Evolutionary conservation across 805 yeast genomes (phyloP), one percentile per base, ranked within the genome.

Genomic region (Yamadazyma akitaensis): DNA sequence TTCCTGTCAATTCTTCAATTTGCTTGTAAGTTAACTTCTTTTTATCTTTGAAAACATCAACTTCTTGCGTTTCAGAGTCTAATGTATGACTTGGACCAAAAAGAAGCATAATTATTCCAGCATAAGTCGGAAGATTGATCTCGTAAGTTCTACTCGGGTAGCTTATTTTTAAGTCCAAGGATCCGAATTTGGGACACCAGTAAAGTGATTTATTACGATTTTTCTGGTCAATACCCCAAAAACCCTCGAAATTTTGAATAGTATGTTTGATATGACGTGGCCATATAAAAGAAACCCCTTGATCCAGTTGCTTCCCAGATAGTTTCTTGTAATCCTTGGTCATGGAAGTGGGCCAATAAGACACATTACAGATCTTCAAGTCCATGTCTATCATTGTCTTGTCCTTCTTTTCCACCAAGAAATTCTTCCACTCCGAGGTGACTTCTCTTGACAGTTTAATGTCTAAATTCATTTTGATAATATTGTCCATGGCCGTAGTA

Each of bases 391-490:
- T 58, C n/a, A 43, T 12, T 54, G 51, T 5, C 37, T 52, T 14
- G 47, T 47, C 46, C 34, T 46, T 37, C 48, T 44, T 14, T 42
- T 49, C 26, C 48, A 40, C 14, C 8, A 39, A 37, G 42, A 56
- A 51, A 26, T 54, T 59, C 48, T 58, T 65, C 76, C 76, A 72
- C 9, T 70, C 76, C 13, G 48, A 44, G 12, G 75, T 71, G 14
- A 70, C 48, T 25, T 68, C 73, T 25, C 58, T 55, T 6, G 75
- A 69, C 67, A 63, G 68, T 41, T 78, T 78, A 39, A 89, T 81
- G 59, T 91, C 97, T 57, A 84, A 78, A 53, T 88, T 81, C 97
- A 91, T 91, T 37, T 88, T 89, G 58, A 88, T 90, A 28, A 91
- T 72, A 54, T 85, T 85, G 2, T 87, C 79, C 0, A 96, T 82